Conservation (phyloP, 805 yeast species). For the Candida qinlingensis region DNA sequence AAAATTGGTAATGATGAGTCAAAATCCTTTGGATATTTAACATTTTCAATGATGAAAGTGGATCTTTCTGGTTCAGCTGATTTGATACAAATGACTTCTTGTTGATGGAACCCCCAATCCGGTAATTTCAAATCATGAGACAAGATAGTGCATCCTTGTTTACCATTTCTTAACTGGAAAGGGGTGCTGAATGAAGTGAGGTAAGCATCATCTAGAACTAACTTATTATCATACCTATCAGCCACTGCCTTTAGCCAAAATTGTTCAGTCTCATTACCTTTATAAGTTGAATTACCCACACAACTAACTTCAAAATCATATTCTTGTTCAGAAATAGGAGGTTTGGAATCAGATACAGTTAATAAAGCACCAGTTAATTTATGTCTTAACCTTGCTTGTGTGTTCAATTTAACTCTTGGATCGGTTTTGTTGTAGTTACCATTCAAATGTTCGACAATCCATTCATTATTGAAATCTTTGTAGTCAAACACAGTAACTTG, state of each 20-base stretch:
- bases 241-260: conserved; percentile 54
- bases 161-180: conserved; percentile 63
- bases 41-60: conserved; percentile 69
- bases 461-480: conserved; percentile 60
- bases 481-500: conserved; percentile 71
- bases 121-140: conserved; percentile 75
- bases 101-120: conserved; percentile 79
- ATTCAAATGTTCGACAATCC: conserved; percentile 54
- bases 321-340: conserved; percentile 88
- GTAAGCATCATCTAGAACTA: conserved; percentile 24
- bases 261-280: conserved; percentile 64
- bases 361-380: conserved; percentile 59
- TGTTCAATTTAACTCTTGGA: conserved; percentile 26
- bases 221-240: conserved; percentile 8
- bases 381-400: conserved; percentile 66
- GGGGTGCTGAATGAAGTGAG: conserved; percentile 46
- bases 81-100: conserved; percentile 83
- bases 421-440: conserved; percentile 24
- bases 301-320: conserved; percentile 81
- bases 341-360: conserved; percentile 63
- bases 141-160: conserved; percentile 63
- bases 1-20: conserved; percentile 24
- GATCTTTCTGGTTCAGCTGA: conserved; percentile 65
- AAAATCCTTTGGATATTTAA: conserved; percentile 28
- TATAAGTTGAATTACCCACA: conserved; percentile 54